Conservation (phyloP, 176 grass and related monocot species). For the Dactylis glomerata region DNA sequence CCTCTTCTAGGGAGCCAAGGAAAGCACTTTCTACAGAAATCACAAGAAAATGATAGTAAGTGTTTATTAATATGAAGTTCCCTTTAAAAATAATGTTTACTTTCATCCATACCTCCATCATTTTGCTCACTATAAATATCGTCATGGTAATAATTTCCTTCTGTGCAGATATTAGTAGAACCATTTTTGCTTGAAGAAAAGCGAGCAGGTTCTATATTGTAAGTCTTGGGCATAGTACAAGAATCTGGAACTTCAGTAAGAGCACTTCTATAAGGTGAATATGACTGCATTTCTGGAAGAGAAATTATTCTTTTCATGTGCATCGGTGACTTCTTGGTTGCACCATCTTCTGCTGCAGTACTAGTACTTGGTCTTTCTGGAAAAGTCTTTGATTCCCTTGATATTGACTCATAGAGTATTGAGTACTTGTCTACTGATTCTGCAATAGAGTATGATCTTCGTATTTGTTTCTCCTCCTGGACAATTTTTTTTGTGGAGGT, state of each 20-base stretch:
- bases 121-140: slow-evolving; percentile 21
- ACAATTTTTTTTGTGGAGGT: slow-evolving; percentile 30
- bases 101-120: slow-evolving; percentile 28
- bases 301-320: slow-evolving; percentile 58
- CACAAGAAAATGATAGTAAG: neutral
- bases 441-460: slow-evolving; percentile 56
- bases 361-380: slow-evolving; percentile 26
- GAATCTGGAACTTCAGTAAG: slow-evolving; percentile 28
- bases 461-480: slow-evolving; percentile 43
- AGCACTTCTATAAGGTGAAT: slow-evolving; percentile 25
- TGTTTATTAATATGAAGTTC: neutral
- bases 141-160: slow-evolving; percentile 33
- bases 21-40: slow-evolving; percentile 29
- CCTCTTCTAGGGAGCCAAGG: slow-evolving; percentile 21
- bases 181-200: slow-evolving; percentile 11
- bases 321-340: slow-evolving; percentile 15
- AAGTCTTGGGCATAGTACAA: neutral
- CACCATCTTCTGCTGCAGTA: neutral
- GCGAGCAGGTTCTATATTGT: slow-evolving; percentile 15
- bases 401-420: slow-evolving; percentile 50
- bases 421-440: slow-evolving; percentile 72
- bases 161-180: slow-evolving; percentile 14
- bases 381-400: slow-evolving; percentile 28
- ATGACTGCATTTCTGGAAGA: slow-evolving; percentile 53
- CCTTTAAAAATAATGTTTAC: neutral